Base-by-base conservation (phyloP, 768 basidiomycete species). In the Podaxis sp. region DNA sequence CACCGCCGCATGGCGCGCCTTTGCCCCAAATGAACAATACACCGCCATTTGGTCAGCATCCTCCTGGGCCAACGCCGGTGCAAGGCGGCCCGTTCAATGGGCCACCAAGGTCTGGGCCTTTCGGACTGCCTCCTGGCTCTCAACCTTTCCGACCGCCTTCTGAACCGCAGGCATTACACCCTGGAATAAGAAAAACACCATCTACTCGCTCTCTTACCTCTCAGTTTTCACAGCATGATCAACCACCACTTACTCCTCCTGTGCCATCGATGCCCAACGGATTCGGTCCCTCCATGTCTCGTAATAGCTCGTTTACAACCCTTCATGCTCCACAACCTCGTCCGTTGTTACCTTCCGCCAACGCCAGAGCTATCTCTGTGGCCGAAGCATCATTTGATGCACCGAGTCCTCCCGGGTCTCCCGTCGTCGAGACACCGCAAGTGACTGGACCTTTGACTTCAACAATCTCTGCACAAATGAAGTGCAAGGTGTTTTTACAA, bases 401-500 rank as follows among this genome's bases (percentile, higher is more conserved):
- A 60, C 87, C 88, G 36, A 93, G 91, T 70, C 96, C 96, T 40
- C 95, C 96, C 0, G 80, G 85, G 44, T 95, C 93, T 6, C 96
- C 95, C 2, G 79, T 84, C 3, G 80, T 84, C 64, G 84, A 89
- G 67, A 76, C 75, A 12, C 76, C 77, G 1, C 77, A 77, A 30
- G 71, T 81, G 7, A 72, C 82, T 8, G 93, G 89, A 3, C 93
- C 95, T 1, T 83, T 89, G 37, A 87, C 86, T 36, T 90, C 93
- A 4, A 79, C 86, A 11, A 80, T 99, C 65, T 86, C 91, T 8
- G 93, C 92, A 12, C 88, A 93, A 71, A 96, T 95, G 93, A 95
- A 96, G 73, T 98, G 96, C 84, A 99, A 99, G 75, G 89, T 98
- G 24, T 99, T 99, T 78, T 79, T 97, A 52, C 89, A 99, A 71